A percentile compares a stretch with the other conserved stretches of the same genome.
Conservation (phyloP, 1,284 basidiomycete genomes). For the Puccinia brachypodii region DNA sequence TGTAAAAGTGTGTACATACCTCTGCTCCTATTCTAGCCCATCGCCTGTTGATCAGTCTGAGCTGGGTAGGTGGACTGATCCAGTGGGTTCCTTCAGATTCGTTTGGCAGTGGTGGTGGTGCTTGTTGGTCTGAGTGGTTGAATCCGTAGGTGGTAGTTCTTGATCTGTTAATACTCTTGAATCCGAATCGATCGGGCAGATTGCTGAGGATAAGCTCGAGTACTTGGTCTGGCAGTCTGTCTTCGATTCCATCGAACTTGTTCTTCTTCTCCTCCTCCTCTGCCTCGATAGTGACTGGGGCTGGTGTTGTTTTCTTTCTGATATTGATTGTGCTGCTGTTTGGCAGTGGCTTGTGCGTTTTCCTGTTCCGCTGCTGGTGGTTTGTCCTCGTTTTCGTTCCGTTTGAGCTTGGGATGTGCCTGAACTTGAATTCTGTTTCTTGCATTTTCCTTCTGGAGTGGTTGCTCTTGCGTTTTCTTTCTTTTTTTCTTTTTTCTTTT, state of each 20-base stretch:
- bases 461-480: no score
- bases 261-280: no score
- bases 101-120: not conserved
- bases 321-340: no score
- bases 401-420: no score
- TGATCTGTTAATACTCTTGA: not conserved
- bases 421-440: no score
- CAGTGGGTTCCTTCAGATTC: constrained; percentile 19
- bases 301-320: no score
- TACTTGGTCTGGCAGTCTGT: not conserved
- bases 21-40: constrained; percentile 4
- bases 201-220: not conserved
- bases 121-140: not conserved
- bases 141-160: constrained; percentile 1
- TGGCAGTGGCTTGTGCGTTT: no score
- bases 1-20: constrained; percentile 6
- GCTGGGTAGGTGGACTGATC: not conserved
- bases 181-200: constrained; percentile 4
- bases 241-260: not conserved
- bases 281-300: no score
- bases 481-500: not conserved
- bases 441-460: no score
- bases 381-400: no score
- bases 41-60: constrained; percentile 1
- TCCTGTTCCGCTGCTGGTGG: no score